phyloP scores from a whole-genome alignment of 495 filamentous ascomycete species.

The Xylaria venustula region DNA sequence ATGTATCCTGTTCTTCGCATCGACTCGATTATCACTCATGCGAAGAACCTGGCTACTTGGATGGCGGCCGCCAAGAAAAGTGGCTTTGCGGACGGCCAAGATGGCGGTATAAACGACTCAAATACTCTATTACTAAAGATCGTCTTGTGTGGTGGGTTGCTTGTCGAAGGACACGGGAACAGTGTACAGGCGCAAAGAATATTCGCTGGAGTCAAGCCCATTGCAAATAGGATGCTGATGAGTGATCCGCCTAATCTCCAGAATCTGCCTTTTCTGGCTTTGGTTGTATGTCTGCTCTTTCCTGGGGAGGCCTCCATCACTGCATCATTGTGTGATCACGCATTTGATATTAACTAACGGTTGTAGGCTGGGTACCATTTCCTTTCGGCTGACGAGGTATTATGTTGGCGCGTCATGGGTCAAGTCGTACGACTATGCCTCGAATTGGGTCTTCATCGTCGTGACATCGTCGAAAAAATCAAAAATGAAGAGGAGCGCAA shows the following conservation, averaged over 20 bases:
- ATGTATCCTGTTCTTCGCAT: constrained; percentile 85
- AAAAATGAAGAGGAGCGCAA: constrained; percentile 62
- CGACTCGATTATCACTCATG: constrained; percentile 61
- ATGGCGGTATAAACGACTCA: constrained; percentile 66
- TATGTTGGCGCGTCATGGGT: constrained; percentile 78
- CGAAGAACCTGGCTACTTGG: constrained; percentile 64
- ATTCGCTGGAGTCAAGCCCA: constrained; percentile 67
- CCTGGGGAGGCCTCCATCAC: not conserved
- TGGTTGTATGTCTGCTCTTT: constrained; percentile 44
- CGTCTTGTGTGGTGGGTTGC: constrained; percentile 70
- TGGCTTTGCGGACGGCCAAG: constrained; percentile 30
- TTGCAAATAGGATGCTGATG: constrained; percentile 67
- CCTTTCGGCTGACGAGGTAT: constrained; percentile 74
- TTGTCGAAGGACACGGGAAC: constrained; percentile 71
- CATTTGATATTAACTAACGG: constrained; percentile 21
- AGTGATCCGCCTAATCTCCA: constrained; percentile 63
- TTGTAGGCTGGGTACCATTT: constrained; percentile 74
- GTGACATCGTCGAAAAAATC: constrained; percentile 67
- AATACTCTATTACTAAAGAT: constrained; percentile 73
- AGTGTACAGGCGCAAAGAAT: constrained; percentile 69
- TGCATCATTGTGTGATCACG: not conserved
- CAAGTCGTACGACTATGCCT: constrained; percentile 72
- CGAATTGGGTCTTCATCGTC: constrained; percentile 76
- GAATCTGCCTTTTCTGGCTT: constrained; percentile 67
- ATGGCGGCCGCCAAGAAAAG: constrained; percentile 51